phyloP scores from a whole-genome alignment of 192 early-diverging fungal species.

The Cladochytrium replicatum region DNA sequence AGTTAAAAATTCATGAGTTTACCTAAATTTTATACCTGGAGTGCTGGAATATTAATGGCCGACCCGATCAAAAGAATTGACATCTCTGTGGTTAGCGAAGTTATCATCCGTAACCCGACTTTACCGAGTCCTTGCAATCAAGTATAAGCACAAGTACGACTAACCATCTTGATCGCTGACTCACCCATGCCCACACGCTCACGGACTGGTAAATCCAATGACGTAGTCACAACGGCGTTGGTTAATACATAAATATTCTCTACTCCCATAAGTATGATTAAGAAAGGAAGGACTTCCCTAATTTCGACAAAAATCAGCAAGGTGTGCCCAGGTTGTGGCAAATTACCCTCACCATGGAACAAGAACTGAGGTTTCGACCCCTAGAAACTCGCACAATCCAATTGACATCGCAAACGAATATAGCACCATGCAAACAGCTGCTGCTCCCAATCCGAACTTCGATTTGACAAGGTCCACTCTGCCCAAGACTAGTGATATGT shows the following conservation, averaged over 20 bases:
- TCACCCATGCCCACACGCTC: slow-evolving; percentile 59
- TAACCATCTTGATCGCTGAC: not conserved
- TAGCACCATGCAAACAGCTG: slow-evolving; percentile 55
- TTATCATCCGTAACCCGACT: slow-evolving; percentile 57
- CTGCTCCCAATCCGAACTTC: slow-evolving; percentile 58
- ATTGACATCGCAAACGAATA: slow-evolving; percentile 52
- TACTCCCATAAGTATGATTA: slow-evolving; percentile 60
- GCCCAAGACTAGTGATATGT: slow-evolving; percentile 57
- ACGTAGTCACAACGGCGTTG: slow-evolving; percentile 58
- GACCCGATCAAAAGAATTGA: slow-evolving; percentile 46
- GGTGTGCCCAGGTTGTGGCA: not conserved
- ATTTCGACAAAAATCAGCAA: not conserved
- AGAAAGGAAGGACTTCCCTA: slow-evolving; percentile 61
- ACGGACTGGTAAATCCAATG: slow-evolving; percentile 58
- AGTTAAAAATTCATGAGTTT: slow-evolving; percentile 8
- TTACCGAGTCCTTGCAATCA: slow-evolving; percentile 41
- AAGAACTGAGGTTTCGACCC: slow-evolving; percentile 38
- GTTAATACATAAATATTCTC: slow-evolving; percentile 70
- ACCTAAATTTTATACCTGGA: slow-evolving; percentile 33
- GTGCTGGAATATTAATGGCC: slow-evolving; percentile 41
- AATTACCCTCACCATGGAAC: slow-evolving; percentile 50
- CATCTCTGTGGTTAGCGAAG: slow-evolving; percentile 45
- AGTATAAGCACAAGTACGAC: not conserved
- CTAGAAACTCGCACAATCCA: slow-evolving; percentile 52
- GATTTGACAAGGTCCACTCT: slow-evolving; percentile 66